phyloP scores from a whole-genome alignment of 371 early-diverging fungal genomes.

The Antonospora locustae region DNA sequence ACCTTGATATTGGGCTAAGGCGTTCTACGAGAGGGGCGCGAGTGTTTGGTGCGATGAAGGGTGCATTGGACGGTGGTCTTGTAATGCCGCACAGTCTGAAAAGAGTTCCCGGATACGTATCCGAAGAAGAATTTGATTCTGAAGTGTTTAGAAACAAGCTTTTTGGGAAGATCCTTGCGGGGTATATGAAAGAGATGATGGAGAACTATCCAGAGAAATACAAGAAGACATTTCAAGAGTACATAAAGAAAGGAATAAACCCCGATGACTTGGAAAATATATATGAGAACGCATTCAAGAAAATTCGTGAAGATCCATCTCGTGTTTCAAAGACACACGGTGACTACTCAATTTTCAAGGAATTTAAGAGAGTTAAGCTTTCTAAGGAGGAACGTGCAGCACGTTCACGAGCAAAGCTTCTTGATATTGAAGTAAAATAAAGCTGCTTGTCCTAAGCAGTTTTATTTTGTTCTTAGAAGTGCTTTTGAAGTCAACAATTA shows the following conservation, averaged over 20 bases:
- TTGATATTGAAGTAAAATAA: too few relatives aligned
- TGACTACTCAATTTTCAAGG: slow-evolving; percentile 43
- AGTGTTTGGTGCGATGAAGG: slow-evolving; percentile 97
- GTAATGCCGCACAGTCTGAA: slow-evolving; percentile 87
- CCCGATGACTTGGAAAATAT: slow-evolving; percentile 82
- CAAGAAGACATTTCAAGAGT: slow-evolving; percentile 85
- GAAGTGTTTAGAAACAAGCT: slow-evolving; percentile 87
- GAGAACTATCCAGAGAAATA: slow-evolving; percentile 92
- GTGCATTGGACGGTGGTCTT: slow-evolving; percentile 97
- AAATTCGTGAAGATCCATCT: slow-evolving; percentile 31
- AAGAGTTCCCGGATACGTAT: slow-evolving; percentile 89
- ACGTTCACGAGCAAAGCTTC: too few relatives aligned
- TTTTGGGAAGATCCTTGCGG: slow-evolving; percentile 87
- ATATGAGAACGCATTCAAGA: slow-evolving; percentile 73
- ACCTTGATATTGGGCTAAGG: slow-evolving; percentile 93
- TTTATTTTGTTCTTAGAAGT: too few relatives aligned
- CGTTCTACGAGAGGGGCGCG: slow-evolving; percentile 95
- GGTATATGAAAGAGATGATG: slow-evolving; percentile 88
- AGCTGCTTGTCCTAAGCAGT: too few relatives aligned
- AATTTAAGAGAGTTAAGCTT: slow-evolving; percentile 39
- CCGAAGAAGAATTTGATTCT: slow-evolving; percentile 74
- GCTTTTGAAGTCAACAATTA: too few relatives aligned
- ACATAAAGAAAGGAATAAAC: slow-evolving; percentile 72
- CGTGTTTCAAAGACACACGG: slow-evolving; percentile 36
- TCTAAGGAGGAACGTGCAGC: slow-evolving; percentile 46